Evolutionary conservation across 352 stramenopile genomes (phyloP).

Genomic region (Globisporangium viniferum): DNA sequence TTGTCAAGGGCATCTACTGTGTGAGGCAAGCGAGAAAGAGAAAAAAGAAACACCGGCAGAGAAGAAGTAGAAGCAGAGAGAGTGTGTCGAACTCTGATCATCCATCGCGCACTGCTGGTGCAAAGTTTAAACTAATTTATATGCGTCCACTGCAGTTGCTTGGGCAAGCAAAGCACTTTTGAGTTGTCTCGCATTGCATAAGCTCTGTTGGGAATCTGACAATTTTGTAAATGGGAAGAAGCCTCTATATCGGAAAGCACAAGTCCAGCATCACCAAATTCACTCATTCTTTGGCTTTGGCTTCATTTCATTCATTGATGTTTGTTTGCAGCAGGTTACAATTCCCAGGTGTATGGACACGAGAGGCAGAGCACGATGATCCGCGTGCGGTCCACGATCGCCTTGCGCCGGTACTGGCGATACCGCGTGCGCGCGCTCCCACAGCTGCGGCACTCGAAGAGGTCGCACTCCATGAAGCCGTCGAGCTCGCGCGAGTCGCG

Average conservation of each 20-base stretch:
- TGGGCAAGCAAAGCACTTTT: neutral
- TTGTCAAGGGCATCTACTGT: slow-evolving; percentile 4
- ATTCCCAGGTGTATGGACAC: slow-evolving; percentile 77
- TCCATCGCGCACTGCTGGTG: slow-evolving; percentile 2
- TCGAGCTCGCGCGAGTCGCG: slow-evolving; percentile 58
- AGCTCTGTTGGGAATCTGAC: neutral
- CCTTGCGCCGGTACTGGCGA: slow-evolving; percentile 78
- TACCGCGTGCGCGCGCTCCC: slow-evolving; percentile 73
- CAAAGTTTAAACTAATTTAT: slow-evolving; percentile 18
- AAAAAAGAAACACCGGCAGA: neutral
- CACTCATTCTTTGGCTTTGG: neutral
- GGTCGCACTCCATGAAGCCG: slow-evolving; percentile 68
- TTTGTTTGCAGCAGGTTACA: slow-evolving; percentile 31
- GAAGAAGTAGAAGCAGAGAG: neutral
- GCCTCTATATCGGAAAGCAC: too few species aligned
- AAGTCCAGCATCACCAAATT: neutral
- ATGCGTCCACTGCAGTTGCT: neutral
- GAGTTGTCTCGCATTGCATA: neutral
- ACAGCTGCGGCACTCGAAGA: slow-evolving; percentile 83
- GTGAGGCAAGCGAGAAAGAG: neutral
- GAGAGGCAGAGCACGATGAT: slow-evolving; percentile 79
- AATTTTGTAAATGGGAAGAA: neutral
- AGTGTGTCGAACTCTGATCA: neutral
- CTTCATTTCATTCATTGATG: neutral
- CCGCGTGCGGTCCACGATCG: slow-evolving; percentile 77